Base-by-base conservation (phyloP, 768 basidiomycete genomes). In the Filobasidium wieringae region DNA sequence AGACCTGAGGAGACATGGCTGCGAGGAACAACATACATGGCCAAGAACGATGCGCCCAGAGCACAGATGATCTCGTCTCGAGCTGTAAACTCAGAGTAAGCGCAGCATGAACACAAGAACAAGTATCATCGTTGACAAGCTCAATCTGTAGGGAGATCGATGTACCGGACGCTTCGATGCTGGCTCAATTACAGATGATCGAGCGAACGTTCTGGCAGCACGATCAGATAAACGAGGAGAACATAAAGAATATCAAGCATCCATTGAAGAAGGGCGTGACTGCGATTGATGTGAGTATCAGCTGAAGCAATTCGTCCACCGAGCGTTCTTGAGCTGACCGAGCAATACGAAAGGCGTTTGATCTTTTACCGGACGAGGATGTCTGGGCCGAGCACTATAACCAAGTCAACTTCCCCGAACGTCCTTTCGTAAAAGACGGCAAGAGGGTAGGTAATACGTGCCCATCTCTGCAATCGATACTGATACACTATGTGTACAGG, bases 171-270 rank as follows among this genome's bases (percentile, higher is more conserved):
- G 72, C 66, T 24, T 70, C 72, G 9, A 69, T 69, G 58, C 61
- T 63, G 12, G 68, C 72, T 8, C 72, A 73, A 50, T 58, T 71
- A 9, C 65, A 67, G 51, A 68, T 64, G 0, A 71, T 73, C 19
- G 68, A 73, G 50, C 57, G 62, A 40, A 64, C 67, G 0, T 73
- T 73, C 57, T 52, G 45, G 22, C 66, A 70, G 45, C 27, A 66
- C 12, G 55, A 61, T 40, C 57, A 58, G 29, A 36, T 50, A 27
- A 34, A 58, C 5, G 55, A 61, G 3, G 60, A 57, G n/a, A 56
- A 57, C 7, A 51, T 63, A 3, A 58, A 57, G 24, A 56, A 59
- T 5, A 43, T 69, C 7, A 52, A 45, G 40, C 68, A 67, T 60
- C 62, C 55, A 11, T 62, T 64, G 49, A 68, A 67, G 53, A 53